Evolutionary conservation across 768 basidiomycete species (phyloP).

Genomic region (Trametes coccinea): DNA sequence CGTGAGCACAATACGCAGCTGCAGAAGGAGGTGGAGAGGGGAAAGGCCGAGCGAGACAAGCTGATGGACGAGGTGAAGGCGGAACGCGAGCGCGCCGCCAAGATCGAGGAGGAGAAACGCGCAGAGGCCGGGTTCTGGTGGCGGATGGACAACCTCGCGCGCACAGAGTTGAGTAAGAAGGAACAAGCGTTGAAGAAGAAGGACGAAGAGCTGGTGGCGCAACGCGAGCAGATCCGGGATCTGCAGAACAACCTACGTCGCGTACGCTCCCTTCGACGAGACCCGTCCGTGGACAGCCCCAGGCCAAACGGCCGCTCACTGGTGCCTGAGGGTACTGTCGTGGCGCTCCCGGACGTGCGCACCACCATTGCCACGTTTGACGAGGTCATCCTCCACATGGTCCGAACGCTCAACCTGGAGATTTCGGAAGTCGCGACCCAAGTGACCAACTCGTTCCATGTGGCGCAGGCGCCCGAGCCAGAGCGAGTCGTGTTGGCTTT

Average conservation of each 20-base stretch:
- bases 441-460: constrained; percentile 21
- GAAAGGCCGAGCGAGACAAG: constrained; percentile 4
- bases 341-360: background rate
- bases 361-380: constrained; percentile 8
- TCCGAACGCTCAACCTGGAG: constrained; percentile 23
- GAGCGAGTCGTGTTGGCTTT: constrained; percentile 10
- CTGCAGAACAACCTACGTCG: constrained; percentile 16
- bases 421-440: constrained; percentile 22
- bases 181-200: constrained; percentile 10
- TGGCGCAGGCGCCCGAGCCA: constrained; percentile 9
- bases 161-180: constrained; percentile 13
- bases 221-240: constrained; percentile 17
- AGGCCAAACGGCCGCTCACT: background rate
- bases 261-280: background rate
- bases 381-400: constrained; percentile 21
- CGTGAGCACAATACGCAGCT: constrained; percentile 16
- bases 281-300: background rate
- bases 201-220: constrained; percentile 16
- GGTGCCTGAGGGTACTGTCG: background rate
- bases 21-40: constrained; percentile 10
- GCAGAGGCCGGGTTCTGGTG: constrained; percentile 18
- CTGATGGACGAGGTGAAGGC: constrained; percentile 3
- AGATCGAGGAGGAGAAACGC: constrained; percentile 6
- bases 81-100: constrained; percentile 3
- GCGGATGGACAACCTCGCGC: constrained; percentile 20